Conservation (phyloP, 805 yeast genomes). For the Schwanniomyces vanrijiae region DNA sequence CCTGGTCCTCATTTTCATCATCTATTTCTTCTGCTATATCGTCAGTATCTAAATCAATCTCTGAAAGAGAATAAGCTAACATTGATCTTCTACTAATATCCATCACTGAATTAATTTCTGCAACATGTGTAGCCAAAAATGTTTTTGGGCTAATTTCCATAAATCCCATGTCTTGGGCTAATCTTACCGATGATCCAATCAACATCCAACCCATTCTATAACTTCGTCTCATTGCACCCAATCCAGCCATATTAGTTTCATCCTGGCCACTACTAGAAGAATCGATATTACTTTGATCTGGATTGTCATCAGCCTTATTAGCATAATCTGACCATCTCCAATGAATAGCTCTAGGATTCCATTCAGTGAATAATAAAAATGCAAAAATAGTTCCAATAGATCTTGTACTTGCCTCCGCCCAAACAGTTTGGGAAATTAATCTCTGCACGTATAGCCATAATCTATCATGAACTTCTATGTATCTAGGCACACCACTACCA, state of each 20-base stretch:
- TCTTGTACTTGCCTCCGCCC: slow-evolving; percentile 92
- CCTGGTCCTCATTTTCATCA: slow-evolving; percentile 20
- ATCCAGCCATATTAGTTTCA: slow-evolving; percentile 60
- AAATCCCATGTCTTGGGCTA: slow-evolving; percentile 85
- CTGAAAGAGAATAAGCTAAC: slow-evolving; percentile 70
- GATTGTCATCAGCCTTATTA: slow-evolving; percentile 50
- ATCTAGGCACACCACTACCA: slow-evolving; percentile 36
- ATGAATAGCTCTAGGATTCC: slow-evolving; percentile 95
- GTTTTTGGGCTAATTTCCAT: slow-evolving; percentile 72
- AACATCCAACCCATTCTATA: slow-evolving; percentile 94
- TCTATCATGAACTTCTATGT: slow-evolving; percentile 70
- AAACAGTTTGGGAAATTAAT: slow-evolving; percentile 79
- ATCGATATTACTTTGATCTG: slow-evolving; percentile 5
- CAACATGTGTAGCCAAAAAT: slow-evolving; percentile 78
- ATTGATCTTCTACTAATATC: slow-evolving; percentile 77
- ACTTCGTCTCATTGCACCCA: slow-evolving; percentile 82
- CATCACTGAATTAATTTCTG: slow-evolving; percentile 82
- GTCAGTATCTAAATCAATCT: slow-evolving; percentile 55
- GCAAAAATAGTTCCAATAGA: slow-evolving; percentile 86
- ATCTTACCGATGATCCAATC: slow-evolving; percentile 80
- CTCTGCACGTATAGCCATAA: slow-evolving; percentile 84
- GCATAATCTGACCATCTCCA: slow-evolving; percentile 87
- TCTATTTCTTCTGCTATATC: slow-evolving; percentile 32
- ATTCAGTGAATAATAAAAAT: slow-evolving; percentile 81
- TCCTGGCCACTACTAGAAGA: slow-evolving; percentile 13